Base-by-base conservation (phyloP, 2,329 filamentous ascomycete species). In the Penicillium capsulatum region DNA sequence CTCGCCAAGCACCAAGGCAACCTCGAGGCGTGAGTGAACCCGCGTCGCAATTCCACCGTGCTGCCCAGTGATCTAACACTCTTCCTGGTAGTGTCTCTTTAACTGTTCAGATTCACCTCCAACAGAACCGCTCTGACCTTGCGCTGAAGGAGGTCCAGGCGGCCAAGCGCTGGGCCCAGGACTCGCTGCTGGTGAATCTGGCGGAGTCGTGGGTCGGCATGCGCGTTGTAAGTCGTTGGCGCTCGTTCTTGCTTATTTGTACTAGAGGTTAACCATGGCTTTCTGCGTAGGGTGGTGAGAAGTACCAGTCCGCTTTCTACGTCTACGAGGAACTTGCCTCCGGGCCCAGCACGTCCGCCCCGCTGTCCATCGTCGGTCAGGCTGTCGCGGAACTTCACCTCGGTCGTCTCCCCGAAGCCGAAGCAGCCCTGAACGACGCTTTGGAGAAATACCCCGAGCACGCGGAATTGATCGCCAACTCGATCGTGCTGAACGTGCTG, bases 281-380 rank as follows among this genome's bases (percentile, higher is more conserved):
- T 35, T 16, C 20, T 28, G 0, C 14, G 22, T 45, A 94, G 84
- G 91, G 91, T 59, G 90, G 90, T 53, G 89, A 95, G 55, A 92
- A 88, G 65, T 97, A 97, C 68, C 92, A 97, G 61, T 86, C 92
- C 60, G 84, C 91, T 13, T 97, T 94, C 69, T 97, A 98, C 73
- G 91, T 97, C 45, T 97, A 88, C 59, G 91, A 97, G 68, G 92
- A 98, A 67, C 79, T 97, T 34, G 91, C 92, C 3, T 87, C 94
- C 61, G 83, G 86, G 17, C 84, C 89, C 2, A 81, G 86, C 20
- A 89, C 86, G 13, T 82, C 87, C 34, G 86, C 86, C 11, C 75
- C 83, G 36, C 75, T 82, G 52, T 84, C 80, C 13, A 77, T 96
- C 39, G 80, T 95, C 45, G 83, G 87, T 14, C 92, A 97, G 70